Base-by-base conservation (phyloP, 208 protist species). In the Trypanosoma caninum region DNA sequence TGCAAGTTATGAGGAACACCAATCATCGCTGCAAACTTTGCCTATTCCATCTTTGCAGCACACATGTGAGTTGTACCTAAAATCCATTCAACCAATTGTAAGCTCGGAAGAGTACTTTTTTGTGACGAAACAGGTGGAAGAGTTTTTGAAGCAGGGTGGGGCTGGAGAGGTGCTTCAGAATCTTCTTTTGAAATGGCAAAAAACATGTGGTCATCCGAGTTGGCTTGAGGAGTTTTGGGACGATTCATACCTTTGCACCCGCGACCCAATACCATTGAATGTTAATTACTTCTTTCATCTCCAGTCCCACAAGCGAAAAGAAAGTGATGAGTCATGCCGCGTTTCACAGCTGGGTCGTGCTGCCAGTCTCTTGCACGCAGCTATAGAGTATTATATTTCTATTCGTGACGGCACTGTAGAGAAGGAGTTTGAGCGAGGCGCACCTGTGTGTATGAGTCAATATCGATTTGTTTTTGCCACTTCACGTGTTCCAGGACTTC, bases 211-310 rank as follows among this genome's bases (percentile, higher is more conserved):
- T 33, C 58, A 59, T 46, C 62, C 72, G 25, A 65, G 54, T 42
- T 78, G 68, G 68, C 18, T 78, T 3, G 72, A 78, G 41, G 52
- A 66, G 44, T 75, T 64, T 51, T 78, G 72, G 72, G 68, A 78
- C 59, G 68, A 78, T 48, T 63, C 71, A 8, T 80, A 76, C 42
- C 58, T 80, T 27, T 67, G 48, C 23, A 65, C 48, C 23, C 60
- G 68, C 35, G 74, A 80, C 23, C 58, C 74, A 13, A 76, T 80
- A 42, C 46, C 74, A 22, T 58, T 80, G 44, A 76, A 82, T 58
- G 76, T 82, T 7, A 82, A 82, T 44, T 82, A 80, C 41, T 82
- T 82, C 41, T 82, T 78, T 46, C 47, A 59, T 5, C 71, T 82
- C 16, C 61, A 77, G 33, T 27, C 48, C 2, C 58, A 82, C 28